A percentile compares a stretch with the other conserved stretches of the same genome.
Conservation (phyloP, 2,329 filamentous ascomycete genomes). For the Coleophoma crateriformis region DNA sequence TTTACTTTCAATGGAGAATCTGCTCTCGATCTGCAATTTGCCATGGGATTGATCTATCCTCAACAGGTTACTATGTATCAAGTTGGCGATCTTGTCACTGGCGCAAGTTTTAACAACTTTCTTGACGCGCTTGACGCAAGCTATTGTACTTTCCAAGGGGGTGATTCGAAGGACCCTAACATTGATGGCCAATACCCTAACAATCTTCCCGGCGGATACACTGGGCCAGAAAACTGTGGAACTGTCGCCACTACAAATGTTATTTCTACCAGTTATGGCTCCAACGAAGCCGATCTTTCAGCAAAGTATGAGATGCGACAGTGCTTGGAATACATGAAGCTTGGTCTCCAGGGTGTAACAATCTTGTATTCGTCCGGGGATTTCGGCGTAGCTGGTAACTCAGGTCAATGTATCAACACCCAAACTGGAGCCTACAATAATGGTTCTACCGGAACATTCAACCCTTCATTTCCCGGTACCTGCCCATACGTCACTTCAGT, state of each 20-base stretch:
- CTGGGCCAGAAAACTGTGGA: constrained; percentile 39
- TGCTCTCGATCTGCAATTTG: constrained; percentile 31
- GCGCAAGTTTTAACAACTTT: constrained; percentile 23
- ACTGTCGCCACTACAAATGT: constrained; percentile 41
- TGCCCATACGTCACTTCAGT: constrained; percentile 47
- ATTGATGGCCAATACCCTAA: constrained; percentile 32
- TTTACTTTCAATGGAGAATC: constrained; percentile 35
- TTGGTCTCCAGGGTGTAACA: constrained; percentile 45
- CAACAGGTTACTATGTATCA: constrained; percentile 45
- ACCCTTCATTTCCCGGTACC: constrained; percentile 38
- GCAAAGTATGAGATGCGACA: constrained; percentile 43
- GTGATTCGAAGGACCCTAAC: constrained; percentile 29
- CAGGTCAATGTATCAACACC: constrained; percentile 30
- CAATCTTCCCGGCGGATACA: constrained; percentile 25
- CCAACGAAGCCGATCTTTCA: constrained; percentile 44
- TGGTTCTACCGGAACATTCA: constrained; percentile 33
- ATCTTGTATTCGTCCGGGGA: constrained; percentile 47
- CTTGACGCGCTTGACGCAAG: constrained; percentile 37
- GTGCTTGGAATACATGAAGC: constrained; percentile 52
- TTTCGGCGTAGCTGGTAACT: constrained; percentile 37
- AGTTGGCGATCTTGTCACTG: constrained; percentile 29
- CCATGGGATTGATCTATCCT: constrained; percentile 44
- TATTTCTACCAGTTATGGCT: constrained; percentile 48
- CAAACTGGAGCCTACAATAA: constrained; percentile 26
- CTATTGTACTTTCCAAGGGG: constrained; percentile 38